Evolutionary conservation across 768 basidiomycete genomes (phyloP).

Genomic region (Rhizopogon vesiculosus): DNA sequence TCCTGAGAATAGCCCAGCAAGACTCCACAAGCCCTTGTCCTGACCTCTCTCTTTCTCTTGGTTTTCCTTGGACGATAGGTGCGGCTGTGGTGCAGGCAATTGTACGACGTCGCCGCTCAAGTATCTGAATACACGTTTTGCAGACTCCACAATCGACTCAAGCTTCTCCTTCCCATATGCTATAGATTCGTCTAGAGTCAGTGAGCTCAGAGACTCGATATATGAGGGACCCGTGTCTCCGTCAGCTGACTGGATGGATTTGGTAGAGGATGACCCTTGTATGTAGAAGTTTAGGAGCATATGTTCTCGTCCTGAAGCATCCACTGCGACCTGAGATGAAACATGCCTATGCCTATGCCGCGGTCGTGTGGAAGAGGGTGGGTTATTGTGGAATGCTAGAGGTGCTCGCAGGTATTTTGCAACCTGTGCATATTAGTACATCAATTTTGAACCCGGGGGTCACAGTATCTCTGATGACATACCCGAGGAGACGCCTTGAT

Average conservation of each 20-base stretch:
- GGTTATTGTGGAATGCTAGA: constrained; percentile 75
- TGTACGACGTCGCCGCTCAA: constrained; percentile 59
- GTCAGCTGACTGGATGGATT: constrained; percentile 27
- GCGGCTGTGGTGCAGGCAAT: constrained; percentile 27
- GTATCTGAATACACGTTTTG: constrained; percentile 62
- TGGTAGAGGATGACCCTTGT: constrained; percentile 50
- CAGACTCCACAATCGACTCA: constrained; percentile 39
- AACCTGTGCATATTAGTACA: constrained; percentile 39
- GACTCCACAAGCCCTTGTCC: constrained; percentile 41
- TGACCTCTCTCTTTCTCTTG: constrained; percentile 26
- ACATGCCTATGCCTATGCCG: constrained; percentile 82
- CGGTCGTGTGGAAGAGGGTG: constrained; percentile 69
- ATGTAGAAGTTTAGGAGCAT: constrained; percentile 84
- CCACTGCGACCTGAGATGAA: constrained; percentile 70
- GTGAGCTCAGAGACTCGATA: constrained; percentile 43
- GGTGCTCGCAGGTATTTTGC: constrained; percentile 64
- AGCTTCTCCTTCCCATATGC: constrained; percentile 41
- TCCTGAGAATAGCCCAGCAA: constrained; percentile 68
- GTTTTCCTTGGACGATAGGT: constrained; percentile 21
- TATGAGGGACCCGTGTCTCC: constrained; percentile 24
- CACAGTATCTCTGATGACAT: constrained; percentile 8
- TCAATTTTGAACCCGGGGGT: neutral
- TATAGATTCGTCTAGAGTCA: constrained; percentile 53
- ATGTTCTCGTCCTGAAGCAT: constrained; percentile 72
- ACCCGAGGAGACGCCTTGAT: constrained; percentile 45